phyloP scores from a whole-genome alignment of 2,329 filamentous ascomycete species.

The Nemania sp. region DNA sequence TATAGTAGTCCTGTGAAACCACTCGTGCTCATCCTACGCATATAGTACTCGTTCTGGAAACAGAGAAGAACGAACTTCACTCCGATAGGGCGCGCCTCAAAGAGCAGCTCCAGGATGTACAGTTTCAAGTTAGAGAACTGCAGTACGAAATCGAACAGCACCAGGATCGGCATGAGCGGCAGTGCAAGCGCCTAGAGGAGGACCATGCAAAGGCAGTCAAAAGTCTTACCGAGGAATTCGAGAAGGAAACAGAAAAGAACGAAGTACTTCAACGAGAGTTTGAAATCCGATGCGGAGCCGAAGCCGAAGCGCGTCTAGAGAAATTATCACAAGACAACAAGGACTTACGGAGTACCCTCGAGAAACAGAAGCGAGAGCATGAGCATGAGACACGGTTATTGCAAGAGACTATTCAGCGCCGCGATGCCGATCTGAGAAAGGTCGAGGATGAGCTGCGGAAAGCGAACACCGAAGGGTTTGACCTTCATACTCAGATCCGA shows the following conservation, averaged over 20 bases:
- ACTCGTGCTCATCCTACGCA: conserved; percentile 24
- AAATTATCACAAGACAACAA: conserved; percentile 62
- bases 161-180: conserved; percentile 43
- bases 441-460: conserved; percentile 49
- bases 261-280: conserved; percentile 57
- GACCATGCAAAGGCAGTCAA: conserved; percentile 57
- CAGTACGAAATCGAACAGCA: conserved; percentile 48
- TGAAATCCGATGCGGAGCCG: conserved; percentile 42
- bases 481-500: conserved; percentile 33
- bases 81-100: conserved; percentile 57
- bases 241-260: conserved; percentile 54
- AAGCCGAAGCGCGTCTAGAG: conserved; percentile 36
- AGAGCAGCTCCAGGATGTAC: conserved; percentile 66
- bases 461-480: conserved; percentile 27
- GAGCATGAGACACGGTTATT: conserved; percentile 45
- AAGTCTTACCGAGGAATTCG: conserved; percentile 52
- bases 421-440: conserved; percentile 55
- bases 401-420: conserved; percentile 55
- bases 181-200: conserved; percentile 32
- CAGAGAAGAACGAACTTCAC: conserved; percentile 50
- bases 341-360: conserved; percentile 60
- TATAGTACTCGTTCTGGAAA: conserved; percentile 56
- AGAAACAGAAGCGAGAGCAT: conserved; percentile 53
- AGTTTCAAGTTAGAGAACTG: conserved; percentile 54
- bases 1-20: background rate